Conservation (phyloP, 495 filamentous ascomycete genomes). For the Patellaria atrata region DNA sequence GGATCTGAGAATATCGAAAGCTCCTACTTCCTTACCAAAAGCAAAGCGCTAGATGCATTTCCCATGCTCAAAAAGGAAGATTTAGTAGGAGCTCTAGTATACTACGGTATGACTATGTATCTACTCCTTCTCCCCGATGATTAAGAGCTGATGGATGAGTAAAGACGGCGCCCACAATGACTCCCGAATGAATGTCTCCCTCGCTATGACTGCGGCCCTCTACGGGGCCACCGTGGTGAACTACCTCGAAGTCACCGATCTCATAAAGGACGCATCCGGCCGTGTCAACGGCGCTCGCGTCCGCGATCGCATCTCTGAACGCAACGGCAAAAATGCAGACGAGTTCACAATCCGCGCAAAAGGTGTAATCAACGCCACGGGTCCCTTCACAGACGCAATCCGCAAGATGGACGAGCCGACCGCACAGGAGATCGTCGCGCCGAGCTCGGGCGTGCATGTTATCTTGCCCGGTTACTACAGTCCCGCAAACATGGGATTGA, state of each 20-base stretch:
- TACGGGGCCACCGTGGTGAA: constrained; percentile 90
- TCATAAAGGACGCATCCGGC: constrained; percentile 68
- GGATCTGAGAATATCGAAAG: constrained; percentile 94
- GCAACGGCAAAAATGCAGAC: constrained; percentile 37
- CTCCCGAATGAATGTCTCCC: constrained; percentile 93
- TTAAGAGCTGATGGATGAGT: constrained; percentile 19
- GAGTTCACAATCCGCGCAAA: constrained; percentile 67
- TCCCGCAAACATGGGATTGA: constrained; percentile 88
- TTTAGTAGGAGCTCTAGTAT: constrained; percentile 81
- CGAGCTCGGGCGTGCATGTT: constrained; percentile 86
- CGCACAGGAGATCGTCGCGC: constrained; percentile 78
- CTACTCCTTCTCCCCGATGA: not conserved
- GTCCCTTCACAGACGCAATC: constrained; percentile 87
- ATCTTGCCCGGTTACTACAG: constrained; percentile 93
- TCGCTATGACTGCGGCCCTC: constrained; percentile 88
- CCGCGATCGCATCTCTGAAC: constrained; percentile 56
- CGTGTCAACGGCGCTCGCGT: constrained; percentile 65
- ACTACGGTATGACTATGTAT: constrained; percentile 50
- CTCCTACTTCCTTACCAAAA: constrained; percentile 90
- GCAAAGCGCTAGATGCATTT: constrained; percentile 87
- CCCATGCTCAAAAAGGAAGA: constrained; percentile 90
- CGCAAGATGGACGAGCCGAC: constrained; percentile 72
- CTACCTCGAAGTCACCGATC: constrained; percentile 73
- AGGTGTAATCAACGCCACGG: constrained; percentile 92
- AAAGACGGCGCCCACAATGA: constrained; percentile 91